Percentiles rank a stretch among this genome's conserved stretches.
These are phyloP conservation scores for Cotoneaster glaucophyllus DNA, from an alignment of 306 rosid genomes.

Conservation along the genomic window DNA sequence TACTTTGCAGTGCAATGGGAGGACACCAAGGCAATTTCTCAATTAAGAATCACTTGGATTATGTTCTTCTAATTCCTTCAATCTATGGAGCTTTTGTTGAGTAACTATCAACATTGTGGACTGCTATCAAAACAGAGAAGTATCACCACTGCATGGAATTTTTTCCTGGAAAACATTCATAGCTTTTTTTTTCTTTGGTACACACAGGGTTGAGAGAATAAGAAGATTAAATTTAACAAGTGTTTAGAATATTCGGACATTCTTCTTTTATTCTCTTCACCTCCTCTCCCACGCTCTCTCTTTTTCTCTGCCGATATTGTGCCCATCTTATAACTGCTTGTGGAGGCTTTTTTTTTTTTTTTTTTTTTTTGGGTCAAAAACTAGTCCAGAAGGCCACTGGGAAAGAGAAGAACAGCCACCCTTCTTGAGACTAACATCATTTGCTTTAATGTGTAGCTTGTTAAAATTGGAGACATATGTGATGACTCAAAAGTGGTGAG, in stretches of 20 bases:
- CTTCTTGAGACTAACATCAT: slow-evolving; percentile 11
- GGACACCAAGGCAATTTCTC: too few relatives aligned
- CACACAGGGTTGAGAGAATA: not conserved
- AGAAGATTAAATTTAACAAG: not conserved
- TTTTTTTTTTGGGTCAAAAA: too few relatives aligned
- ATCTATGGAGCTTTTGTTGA: not conserved
- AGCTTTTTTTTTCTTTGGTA: not conserved
- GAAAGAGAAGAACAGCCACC: too few relatives aligned
- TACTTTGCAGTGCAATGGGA: too few relatives aligned
- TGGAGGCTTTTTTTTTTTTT: not conserved
- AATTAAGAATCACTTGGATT: too few relatives aligned
- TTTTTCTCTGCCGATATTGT: not conserved
- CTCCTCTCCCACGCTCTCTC: not conserved
- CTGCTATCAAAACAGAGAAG: not conserved
- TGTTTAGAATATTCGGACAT: not conserved
- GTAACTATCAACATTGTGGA: not conserved
- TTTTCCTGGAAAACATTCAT: not conserved
- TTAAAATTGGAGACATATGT: slow-evolving; percentile 76
- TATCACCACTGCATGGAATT: not conserved
- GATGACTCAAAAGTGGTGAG: slow-evolving; percentile 75
- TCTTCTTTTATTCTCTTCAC: not conserved
- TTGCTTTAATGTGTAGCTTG: slow-evolving; percentile 43
- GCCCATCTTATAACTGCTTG: not conserved
- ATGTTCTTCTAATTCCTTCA: too few relatives aligned
- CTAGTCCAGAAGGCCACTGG: too few relatives aligned